Percentiles rank a stretch among this genome's conserved stretches.
Conservation (phyloP, 495 filamentous ascomycete genomes). For the Neurospora intermedia region DNA sequence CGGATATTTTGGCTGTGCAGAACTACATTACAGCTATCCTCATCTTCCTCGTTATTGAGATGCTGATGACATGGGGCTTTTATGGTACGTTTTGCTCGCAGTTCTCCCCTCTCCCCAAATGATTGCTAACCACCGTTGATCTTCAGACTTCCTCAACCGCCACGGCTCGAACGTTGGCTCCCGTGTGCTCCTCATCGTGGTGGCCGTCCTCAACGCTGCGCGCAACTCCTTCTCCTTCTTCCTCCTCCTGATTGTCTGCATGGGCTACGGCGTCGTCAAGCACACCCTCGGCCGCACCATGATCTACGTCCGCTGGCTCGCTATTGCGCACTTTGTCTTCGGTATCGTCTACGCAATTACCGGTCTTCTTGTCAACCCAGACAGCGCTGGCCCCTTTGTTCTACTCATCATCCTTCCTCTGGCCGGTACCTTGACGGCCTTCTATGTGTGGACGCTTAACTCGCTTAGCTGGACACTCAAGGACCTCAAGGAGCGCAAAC, state of each 20-base stretch:
- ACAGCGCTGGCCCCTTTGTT: constrained; percentile 75
- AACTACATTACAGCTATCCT: constrained; percentile 99
- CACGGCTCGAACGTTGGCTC: constrained; percentile 76
- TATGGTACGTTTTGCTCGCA: constrained; percentile 42
- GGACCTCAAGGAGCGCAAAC: constrained; percentile 85
- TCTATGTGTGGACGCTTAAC: constrained; percentile 99
- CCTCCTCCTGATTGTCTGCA: constrained; percentile 94
- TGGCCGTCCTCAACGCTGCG: constrained; percentile 82
- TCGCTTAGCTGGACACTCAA: constrained; percentile 91
- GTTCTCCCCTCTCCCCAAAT: neutral
- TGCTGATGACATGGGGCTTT: constrained; percentile 97
- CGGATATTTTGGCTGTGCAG: constrained; percentile 94
- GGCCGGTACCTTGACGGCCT: constrained; percentile 84
- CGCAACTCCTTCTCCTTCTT: constrained; percentile 99
- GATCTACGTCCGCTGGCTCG: constrained; percentile 86
- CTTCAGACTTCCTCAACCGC: constrained; percentile 74
- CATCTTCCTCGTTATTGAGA: constrained; percentile 87
- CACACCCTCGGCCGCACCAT: constrained; percentile 87
- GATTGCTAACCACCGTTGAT: constrained; percentile 1
- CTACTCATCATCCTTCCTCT: constrained; percentile 90
- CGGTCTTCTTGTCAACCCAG: constrained; percentile 78
- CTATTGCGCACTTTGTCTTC: constrained; percentile 87
- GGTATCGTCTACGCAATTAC: constrained; percentile 88
- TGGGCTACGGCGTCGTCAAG: constrained; percentile 98
- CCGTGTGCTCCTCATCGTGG: constrained; percentile 78